These are phyloP conservation scores for Dendrothele bispora DNA, from an alignment of 768 basidiomycete genomes.

Conservation along the genomic window DNA sequence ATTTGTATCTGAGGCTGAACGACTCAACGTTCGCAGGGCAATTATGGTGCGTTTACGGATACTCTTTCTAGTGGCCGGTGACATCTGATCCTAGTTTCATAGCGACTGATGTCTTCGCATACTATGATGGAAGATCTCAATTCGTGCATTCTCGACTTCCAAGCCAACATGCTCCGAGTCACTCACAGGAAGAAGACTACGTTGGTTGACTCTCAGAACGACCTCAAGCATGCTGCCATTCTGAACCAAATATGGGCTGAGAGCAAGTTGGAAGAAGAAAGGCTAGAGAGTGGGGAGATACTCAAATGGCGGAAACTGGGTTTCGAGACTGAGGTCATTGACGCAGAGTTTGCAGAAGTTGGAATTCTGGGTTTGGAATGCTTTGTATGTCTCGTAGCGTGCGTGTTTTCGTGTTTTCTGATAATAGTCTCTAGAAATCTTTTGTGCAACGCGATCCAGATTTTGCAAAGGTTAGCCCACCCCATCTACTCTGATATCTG, in stretches of 20 bases:
- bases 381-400: constrained; percentile 43
- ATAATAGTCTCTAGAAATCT: constrained; percentile 42
- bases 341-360: constrained; percentile 73
- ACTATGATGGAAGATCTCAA: constrained; percentile 80
- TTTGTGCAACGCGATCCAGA: constrained; percentile 73
- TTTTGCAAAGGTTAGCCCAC: constrained; percentile 63
- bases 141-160: constrained; percentile 85
- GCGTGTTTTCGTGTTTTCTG: neutral
- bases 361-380: constrained; percentile 84
- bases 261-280: constrained; percentile 55
- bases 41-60: constrained; percentile 66
- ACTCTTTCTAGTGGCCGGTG: neutral
- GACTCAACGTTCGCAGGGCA: constrained; percentile 75
- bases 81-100: constrained; percentile 6
- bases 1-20: constrained; percentile 73
- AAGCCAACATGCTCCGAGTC: constrained; percentile 79
- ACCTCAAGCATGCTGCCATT: constrained; percentile 54
- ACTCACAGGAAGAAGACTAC: constrained; percentile 82
- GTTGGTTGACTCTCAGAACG: constrained; percentile 65
- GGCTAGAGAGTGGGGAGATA: constrained; percentile 45
- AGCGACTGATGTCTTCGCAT: constrained; percentile 85
- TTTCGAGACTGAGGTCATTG: constrained; percentile 72
- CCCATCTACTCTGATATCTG: neutral
- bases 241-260: constrained; percentile 70
- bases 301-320: constrained; percentile 80